Conservation (phyloP, 2,329 filamentous ascomycete species). For the Aureobasidium namibiae region DNA sequence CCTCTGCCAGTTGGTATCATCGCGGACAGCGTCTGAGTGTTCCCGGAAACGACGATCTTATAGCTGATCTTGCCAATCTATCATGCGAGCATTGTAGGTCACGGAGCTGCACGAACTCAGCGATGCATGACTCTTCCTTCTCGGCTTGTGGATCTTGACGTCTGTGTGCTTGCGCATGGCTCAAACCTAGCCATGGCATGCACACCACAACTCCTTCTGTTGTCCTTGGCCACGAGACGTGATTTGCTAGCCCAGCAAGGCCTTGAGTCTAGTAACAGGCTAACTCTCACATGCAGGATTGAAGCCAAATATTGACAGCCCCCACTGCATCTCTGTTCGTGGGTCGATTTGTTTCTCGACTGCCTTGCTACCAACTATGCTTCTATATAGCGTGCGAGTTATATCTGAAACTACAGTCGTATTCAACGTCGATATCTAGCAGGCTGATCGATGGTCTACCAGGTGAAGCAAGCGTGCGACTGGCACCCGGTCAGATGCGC, state of each 20-base stretch:
- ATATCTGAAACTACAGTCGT: not conserved
- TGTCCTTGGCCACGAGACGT: not conserved
- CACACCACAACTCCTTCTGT: not conserved
- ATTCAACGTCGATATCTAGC: not conserved
- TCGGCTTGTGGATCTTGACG: not conserved
- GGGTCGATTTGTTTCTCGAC: not conserved
- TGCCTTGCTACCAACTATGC: not conserved
- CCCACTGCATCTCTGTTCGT: not conserved
- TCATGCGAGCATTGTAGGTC: not conserved
- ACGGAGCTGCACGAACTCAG: not conserved
- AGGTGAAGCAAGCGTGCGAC: not conserved
- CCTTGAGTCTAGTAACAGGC: not conserved
- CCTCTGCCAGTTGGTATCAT: not conserved
- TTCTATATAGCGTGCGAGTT: not conserved
- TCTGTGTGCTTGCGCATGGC: not conserved
- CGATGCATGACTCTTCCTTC: not conserved
- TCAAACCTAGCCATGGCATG: not conserved
- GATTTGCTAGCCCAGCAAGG: not conserved
- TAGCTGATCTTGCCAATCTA: not conserved
- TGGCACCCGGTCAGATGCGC: not conserved
- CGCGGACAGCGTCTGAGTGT: not conserved
- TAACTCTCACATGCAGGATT: not conserved
- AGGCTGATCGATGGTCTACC: not conserved
- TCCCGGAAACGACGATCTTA: not conserved
- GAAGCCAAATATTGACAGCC: not conserved